Conservation (phyloP, 78 protist species). For the Cavenderia fasciculata region DNA sequence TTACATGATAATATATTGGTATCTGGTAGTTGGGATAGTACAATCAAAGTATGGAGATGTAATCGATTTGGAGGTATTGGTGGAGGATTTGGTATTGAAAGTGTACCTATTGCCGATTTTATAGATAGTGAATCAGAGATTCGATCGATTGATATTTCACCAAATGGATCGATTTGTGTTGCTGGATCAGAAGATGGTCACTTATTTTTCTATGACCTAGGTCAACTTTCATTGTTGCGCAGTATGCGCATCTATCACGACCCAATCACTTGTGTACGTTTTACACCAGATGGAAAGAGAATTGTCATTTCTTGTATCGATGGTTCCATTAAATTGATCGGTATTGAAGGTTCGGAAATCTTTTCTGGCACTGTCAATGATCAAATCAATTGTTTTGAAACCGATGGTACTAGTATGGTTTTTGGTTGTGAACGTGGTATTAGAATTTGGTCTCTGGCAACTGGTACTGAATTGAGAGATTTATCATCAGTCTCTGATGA, state of each 20-base stretch:
- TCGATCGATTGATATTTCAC: constrained; percentile 39
- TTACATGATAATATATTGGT: constrained; percentile 46
- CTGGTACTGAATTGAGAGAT: constrained; percentile 45
- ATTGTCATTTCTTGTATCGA: constrained; percentile 2
- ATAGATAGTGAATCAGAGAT: constrained; percentile 76
- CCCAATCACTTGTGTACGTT: constrained; percentile 8
- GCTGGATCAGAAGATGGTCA: constrained; percentile 72
- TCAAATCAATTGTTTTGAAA: constrained; percentile 46
- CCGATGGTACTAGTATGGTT: constrained; percentile 49
- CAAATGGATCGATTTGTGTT: constrained; percentile 41
- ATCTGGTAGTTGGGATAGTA: constrained; percentile 89
- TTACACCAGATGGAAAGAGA: constrained; percentile 55
- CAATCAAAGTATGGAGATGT: constrained; percentile 80
- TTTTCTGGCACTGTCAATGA: constrained; percentile 10
- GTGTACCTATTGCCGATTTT: constrained; percentile 75
- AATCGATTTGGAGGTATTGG: not conserved
- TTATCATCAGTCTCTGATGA: constrained; percentile 5
- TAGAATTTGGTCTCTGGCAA: constrained; percentile 49
- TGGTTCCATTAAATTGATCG: constrained; percentile 31
- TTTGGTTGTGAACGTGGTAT: constrained; percentile 36
- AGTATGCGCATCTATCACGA: not conserved
- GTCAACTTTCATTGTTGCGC: not conserved
- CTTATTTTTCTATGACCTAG: constrained; percentile 22
- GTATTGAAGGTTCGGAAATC: constrained; percentile 64
- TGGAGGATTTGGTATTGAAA: not conserved